phyloP scores from a whole-genome alignment of 1,284 basidiomycete species.

The Peniophora sp. region DNA sequence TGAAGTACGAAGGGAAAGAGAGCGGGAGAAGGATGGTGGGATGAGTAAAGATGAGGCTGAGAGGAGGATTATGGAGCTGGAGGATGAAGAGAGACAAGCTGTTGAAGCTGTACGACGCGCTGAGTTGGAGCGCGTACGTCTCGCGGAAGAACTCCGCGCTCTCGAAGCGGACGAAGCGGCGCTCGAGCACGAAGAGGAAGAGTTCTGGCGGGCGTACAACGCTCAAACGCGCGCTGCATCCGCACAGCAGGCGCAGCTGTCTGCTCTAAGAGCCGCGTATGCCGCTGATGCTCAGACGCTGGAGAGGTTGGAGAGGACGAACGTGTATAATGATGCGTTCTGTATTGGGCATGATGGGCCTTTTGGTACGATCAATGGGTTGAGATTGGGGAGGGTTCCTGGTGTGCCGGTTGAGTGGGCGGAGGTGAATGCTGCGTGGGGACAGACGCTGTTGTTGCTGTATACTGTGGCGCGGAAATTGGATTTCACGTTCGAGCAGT shows the following conservation, averaged over 20 bases:
- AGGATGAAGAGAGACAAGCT: slow-evolving; percentile 64
- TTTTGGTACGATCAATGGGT: slow-evolving; percentile 94
- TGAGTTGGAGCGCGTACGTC: slow-evolving; percentile 65
- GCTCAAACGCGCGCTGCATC: slow-evolving; percentile 58
- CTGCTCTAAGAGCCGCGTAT: slow-evolving; percentile 69
- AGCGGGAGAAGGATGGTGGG: slow-evolving; percentile 53
- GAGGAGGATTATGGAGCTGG: slow-evolving; percentile 65
- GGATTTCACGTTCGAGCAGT: slow-evolving; percentile 83
- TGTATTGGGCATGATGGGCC: slow-evolving; percentile 94
- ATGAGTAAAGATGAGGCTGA: slow-evolving; percentile 55
- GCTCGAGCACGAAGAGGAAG: slow-evolving; percentile 70
- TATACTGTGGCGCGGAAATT: slow-evolving; percentile 88
- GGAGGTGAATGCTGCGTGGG: slow-evolving; percentile 99
- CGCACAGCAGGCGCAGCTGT: slow-evolving; percentile 61
- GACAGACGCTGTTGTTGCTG: slow-evolving; percentile 86
- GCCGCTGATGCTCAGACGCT: slow-evolving; percentile 68
- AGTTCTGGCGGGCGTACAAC: slow-evolving; percentile 84
- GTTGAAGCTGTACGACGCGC: slow-evolving; percentile 70
- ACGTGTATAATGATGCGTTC: slow-evolving; percentile 98
- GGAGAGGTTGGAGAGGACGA: slow-evolving; percentile 85
- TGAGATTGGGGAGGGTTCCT: slow-evolving; percentile 84
- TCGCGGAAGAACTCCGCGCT: slow-evolving; percentile 66
- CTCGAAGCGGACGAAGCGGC: slow-evolving; percentile 73
- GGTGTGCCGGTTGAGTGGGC: slow-evolving; percentile 87
- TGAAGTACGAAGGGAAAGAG: slow-evolving; percentile 69